A percentile compares a stretch with the other conserved stretches of the same genome.
These are phyloP conservation scores for Termitomyces sp. DNA, from an alignment of 768 basidiomycete genomes.

Conservation along the genomic window DNA sequence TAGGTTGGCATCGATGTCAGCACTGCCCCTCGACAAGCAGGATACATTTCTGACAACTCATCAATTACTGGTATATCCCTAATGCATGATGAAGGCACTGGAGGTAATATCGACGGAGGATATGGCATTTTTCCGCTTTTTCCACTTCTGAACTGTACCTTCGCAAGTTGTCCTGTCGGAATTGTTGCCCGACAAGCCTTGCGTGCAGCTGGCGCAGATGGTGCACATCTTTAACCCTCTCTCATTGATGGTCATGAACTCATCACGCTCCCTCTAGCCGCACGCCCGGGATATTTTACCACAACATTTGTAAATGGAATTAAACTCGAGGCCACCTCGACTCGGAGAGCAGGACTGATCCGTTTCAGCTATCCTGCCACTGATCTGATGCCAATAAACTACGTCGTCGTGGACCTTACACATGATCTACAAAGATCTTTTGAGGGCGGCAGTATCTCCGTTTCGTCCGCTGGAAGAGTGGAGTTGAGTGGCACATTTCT, in stretches of 20 bases:
- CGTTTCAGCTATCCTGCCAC: conserved; percentile 50
- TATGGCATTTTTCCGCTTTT: conserved; percentile 52
- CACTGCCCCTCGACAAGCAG: conserved; percentile 46
- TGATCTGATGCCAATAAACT: conserved; percentile 31
- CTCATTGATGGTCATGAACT: background rate
- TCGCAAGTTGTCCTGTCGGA: conserved; percentile 39
- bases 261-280: conserved; percentile 23
- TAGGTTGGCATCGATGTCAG: conserved; percentile 51
- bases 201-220: conserved; percentile 41
- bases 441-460: conserved; percentile 36
- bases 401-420: conserved; percentile 45
- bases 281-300: conserved; percentile 46
- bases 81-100: conserved; percentile 54
- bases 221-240: conserved; percentile 19
- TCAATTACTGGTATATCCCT: conserved; percentile 43
- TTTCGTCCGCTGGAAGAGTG: conserved; percentile 31
- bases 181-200: conserved; percentile 35
- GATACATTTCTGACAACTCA: conserved; percentile 45
- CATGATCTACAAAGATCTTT: conserved; percentile 46
- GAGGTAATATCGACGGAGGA: conserved; percentile 47
- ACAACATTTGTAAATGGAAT: conserved; percentile 43
- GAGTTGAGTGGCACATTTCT: conserved; percentile 40
- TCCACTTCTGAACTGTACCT: conserved; percentile 38
- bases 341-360: conserved; percentile 55
- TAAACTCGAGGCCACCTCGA: conserved; percentile 55